phyloP scores from a whole-genome alignment of 805 yeast species.

The Ogataea siamensis region DNA sequence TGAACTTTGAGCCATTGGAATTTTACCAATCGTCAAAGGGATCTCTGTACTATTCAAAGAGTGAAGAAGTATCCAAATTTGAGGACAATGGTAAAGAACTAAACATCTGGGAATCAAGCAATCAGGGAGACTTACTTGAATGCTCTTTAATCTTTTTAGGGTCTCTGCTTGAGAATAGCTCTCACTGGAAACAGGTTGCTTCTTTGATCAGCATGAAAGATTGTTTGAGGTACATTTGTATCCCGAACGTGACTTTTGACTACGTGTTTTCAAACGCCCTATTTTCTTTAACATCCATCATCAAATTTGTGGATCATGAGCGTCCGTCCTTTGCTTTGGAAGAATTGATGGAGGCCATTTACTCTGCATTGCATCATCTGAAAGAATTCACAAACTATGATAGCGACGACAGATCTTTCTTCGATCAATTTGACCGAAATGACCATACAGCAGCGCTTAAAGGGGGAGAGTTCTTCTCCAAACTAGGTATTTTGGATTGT shows the following conservation, averaged over 20 bases:
- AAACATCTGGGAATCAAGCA: conserved; percentile 52
- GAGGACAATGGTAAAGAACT: conserved; percentile 43
- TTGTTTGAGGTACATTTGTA: conserved; percentile 48
- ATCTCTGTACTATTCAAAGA: conserved; percentile 39
- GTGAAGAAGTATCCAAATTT: conserved; percentile 41
- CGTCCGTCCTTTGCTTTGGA: conserved; percentile 47
- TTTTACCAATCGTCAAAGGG: conserved; percentile 43
- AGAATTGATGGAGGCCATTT: conserved; percentile 19
- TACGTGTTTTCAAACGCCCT: conserved; percentile 54
- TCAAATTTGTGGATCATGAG: conserved; percentile 57
- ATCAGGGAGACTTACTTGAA: conserved; percentile 47
- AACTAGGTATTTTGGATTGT: conserved; percentile 41
- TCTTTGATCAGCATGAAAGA: conserved; percentile 39
- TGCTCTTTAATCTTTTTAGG: conserved; percentile 49
- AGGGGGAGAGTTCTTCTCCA: conserved; percentile 37
- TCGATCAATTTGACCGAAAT: conserved; percentile 33
- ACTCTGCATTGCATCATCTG: conserved; percentile 16
- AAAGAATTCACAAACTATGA: conserved; percentile 31
- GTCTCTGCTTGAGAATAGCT: conserved; percentile 50
- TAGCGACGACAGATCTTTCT: conserved; percentile 36
- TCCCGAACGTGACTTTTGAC: conserved; percentile 61
- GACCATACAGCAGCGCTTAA: conserved; percentile 20
- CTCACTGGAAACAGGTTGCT: conserved; percentile 44
- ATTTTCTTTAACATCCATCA: conserved; percentile 50
- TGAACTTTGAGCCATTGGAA: conserved; percentile 39